Base-by-base conservation (phyloP, 805 yeast genomes). In the Lachancea quebecensis region DNA sequence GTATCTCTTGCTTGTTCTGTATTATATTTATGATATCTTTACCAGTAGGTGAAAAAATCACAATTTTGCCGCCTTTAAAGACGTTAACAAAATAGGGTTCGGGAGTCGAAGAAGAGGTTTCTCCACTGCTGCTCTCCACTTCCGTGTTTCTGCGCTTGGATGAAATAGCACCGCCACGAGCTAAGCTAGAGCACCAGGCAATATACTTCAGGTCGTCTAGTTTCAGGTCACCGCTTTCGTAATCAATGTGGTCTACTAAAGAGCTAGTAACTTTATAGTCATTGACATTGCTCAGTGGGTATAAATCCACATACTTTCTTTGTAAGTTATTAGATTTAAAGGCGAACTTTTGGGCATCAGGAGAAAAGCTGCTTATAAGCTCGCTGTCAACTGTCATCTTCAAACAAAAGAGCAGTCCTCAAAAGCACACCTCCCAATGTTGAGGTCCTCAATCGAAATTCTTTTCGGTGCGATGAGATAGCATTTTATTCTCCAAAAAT, bases 1-100 rank as follows among this genome's bases (percentile, higher is more conserved):
- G 38, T 7, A 69, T 48, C 17, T 68, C 71, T 17, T 50, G 41
- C 21, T 58, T 56, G 15, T 68, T 70, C 48, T 64, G 69, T 21
- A 65, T 52, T 11, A 73, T 56, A 39, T 63, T 56, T 4, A 60
- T 58, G 36, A 73, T 67, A 31, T 57, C 61, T 10, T 65, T 57
- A 31, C 67, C 67, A 36, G 55, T 57, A 2, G 63, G 48, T 6
- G 67, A 61, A 37, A 54, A 64, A 11, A 60, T 54, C 11, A 65
- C 66, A 25, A 65, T 44, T 40, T 59, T 56, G 8, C 67, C 66
- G 5, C 57, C 54, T 1, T 52, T 47, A 38, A 62, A 62, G 2
- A 49, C 55, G 47, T 60, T 63, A 4, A 64, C 56, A 40, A 61
- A 62, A 31, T 52, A 51, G 32, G 53, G 53, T 43, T 62, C 64